These are phyloP conservation scores for Pleurotus citrinopileatus DNA, from an alignment of 768 basidiomycete genomes.

Conservation along the genomic window DNA sequence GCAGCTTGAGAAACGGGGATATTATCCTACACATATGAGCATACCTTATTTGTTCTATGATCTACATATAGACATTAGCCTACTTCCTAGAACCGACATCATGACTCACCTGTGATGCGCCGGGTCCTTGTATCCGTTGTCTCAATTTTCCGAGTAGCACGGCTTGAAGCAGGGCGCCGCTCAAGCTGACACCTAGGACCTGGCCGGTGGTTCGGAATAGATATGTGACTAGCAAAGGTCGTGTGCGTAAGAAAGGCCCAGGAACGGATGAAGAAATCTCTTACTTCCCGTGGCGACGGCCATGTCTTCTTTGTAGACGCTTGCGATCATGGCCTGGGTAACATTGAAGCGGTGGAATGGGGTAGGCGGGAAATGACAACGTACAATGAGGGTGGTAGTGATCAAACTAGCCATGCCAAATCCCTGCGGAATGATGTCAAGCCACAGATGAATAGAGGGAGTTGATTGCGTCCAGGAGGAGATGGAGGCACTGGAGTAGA, in stretches of 20 bases:
- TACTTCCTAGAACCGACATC: conserved; percentile 6
- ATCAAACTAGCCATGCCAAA: conserved; percentile 84
- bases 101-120: conserved; percentile 62
- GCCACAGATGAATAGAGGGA: conserved; percentile 63
- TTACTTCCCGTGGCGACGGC: conserved; percentile 89
- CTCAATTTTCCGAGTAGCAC: conserved; percentile 71
- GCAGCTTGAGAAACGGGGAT: neutral
- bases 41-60: conserved; percentile 71
- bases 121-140: conserved; percentile 72
- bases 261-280: conserved; percentile 27
- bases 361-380: conserved; percentile 23
- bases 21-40: conserved; percentile 7
- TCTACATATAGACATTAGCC: conserved; percentile 35
- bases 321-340: conserved; percentile 80
- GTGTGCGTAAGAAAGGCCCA: conserved; percentile 8
- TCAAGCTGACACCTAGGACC: conserved; percentile 90
- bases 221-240: conserved; percentile 68
- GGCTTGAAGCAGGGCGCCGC: conserved; percentile 80
- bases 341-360: conserved; percentile 2
- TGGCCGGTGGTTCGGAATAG: conserved; percentile 93
- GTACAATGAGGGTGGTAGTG: conserved; percentile 82
- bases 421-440: conserved; percentile 77
- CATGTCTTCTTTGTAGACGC: conserved; percentile 77
- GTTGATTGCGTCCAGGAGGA: conserved; percentile 65
- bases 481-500: conserved; percentile 60